Percentiles rank a stretch among this genome's conserved stretches.
Conservation (phyloP, 345 rosid species). For the Salix koriyanagi region DNA sequence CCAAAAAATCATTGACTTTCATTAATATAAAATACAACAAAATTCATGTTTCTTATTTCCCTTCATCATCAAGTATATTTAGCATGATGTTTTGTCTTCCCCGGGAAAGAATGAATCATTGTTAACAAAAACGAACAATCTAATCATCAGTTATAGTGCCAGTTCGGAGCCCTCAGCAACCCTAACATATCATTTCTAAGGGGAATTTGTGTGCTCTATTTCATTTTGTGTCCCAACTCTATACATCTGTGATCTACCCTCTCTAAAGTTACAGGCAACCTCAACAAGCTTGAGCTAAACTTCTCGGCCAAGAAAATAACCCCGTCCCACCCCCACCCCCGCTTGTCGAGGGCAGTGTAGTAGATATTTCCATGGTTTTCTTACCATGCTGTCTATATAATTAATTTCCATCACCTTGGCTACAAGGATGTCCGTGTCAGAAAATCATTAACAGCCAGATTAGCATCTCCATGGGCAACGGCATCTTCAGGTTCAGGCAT, state of each 20-base stretch:
- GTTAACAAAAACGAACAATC: conserved; percentile 9
- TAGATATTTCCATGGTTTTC: conserved; percentile 3
- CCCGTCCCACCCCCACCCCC: too few species aligned
- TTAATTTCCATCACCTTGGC: conserved; percentile 3
- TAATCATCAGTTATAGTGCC: conserved; percentile 8
- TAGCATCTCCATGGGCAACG: conserved; percentile 85
- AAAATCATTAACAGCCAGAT: conserved; percentile 87
- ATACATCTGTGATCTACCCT: conserved; percentile 19
- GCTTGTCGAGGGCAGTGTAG: background rate
- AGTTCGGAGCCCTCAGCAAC: conserved; percentile 3
- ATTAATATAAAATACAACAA: background rate
- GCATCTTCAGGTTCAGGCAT: conserved; percentile 97
- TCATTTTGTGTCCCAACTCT: conserved; percentile 12
- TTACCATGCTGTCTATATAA: conserved; percentile 2
- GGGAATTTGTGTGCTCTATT: conserved; percentile 2
- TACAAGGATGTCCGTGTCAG: conserved; percentile 46
- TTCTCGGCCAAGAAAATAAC: background rate
- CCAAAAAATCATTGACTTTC: background rate
- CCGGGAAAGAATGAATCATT: conserved; percentile 15
- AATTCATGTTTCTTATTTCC: conserved; percentile 13
- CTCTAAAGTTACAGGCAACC: conserved; percentile 18
- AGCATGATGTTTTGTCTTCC: conserved; percentile 5
- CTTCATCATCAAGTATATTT: conserved; percentile 5
- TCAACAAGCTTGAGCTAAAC: background rate
- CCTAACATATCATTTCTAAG: background rate